Conservation (phyloP, 2,329 filamentous ascomycete genomes). For the Botrytis tulipae region DNA sequence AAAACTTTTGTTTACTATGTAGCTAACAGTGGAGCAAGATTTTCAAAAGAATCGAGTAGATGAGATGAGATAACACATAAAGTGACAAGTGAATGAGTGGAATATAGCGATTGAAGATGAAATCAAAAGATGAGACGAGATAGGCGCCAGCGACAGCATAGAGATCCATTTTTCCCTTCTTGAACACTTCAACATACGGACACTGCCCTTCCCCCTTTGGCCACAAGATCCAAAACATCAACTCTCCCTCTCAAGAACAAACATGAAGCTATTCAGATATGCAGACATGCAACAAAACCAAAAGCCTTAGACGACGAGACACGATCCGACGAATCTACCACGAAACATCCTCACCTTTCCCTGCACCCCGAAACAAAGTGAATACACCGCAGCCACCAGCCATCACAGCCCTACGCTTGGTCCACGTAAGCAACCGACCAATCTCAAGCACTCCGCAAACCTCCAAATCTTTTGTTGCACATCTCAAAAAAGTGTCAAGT, state of each 20-base stretch:
- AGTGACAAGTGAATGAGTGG: background rate
- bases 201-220: fast-evolving
- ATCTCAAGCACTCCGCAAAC: background rate
- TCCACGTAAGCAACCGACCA: background rate
- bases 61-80: background rate
- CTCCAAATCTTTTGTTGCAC: background rate
- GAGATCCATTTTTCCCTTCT: too few species aligned
- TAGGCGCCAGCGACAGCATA: too few species aligned
- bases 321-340: background rate
- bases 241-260: background rate
- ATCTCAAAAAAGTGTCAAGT: background rate
- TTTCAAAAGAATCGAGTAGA: background rate
- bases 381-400: background rate
- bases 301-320: background rate
- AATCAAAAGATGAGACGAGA: background rate
- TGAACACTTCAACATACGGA: background rate
- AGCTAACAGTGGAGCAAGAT: background rate
- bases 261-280: background rate
- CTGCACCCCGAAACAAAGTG: background rate
- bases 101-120: too few species aligned
- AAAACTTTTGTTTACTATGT: background rate
- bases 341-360: background rate
- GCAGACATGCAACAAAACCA: conserved; percentile 4
- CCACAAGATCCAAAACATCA: background rate
- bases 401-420: background rate